Evolutionary conservation across 2,329 filamentous ascomycete species (phyloP).

Genomic region (Ophiobolus disseminans): DNA sequence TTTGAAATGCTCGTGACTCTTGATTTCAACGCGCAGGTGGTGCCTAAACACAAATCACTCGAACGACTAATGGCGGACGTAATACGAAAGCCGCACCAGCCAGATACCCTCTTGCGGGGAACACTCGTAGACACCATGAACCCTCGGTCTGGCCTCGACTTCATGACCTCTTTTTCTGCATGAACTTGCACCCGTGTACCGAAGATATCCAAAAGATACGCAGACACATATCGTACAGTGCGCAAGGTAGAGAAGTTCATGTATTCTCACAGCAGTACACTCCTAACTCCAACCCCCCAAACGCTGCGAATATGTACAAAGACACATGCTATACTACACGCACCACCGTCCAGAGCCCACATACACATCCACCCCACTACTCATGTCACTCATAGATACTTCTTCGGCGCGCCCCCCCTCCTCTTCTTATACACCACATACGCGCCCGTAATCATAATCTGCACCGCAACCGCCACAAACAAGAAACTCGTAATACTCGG

Average conservation of each 20-base stretch:
- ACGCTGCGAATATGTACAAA: not conserved
- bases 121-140: no score
- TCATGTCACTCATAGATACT: constrained; percentile 70
- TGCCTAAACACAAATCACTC: not conserved
- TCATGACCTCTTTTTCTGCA: no score
- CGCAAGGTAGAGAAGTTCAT: no score
- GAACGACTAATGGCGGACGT: no score
- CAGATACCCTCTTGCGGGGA: no score
- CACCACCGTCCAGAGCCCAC: not conserved
- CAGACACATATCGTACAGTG: no score
- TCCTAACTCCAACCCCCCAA: no score
- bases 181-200: no score
- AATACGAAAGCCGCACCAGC: no score
- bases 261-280: no score
- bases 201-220: no score
- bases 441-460: constrained; percentile 71
- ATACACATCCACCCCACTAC: not conserved
- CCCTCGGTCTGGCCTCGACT: no score
- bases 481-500: constrained; percentile 69
- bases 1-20: not conserved
- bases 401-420: constrained; percentile 80
- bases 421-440: constrained; percentile 84
- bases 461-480: constrained; percentile 75
- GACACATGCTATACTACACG: not conserved
- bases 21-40: not conserved